These are phyloP conservation scores for Pleurotus citrinopileatus DNA, from an alignment of 768 basidiomycete species.

Conservation along the genomic window DNA sequence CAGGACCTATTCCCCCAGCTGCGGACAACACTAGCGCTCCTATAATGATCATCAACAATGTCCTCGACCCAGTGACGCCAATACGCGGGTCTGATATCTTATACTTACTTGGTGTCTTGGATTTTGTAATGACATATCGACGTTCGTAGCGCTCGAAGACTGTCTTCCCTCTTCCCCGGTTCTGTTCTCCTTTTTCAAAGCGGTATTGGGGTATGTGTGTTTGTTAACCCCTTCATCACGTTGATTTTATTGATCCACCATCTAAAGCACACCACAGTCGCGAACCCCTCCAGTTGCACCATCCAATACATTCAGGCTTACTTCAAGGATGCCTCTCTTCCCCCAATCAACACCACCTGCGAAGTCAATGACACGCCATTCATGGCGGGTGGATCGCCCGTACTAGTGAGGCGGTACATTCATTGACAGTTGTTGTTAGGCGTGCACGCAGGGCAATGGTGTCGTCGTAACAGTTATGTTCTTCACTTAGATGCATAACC, in stretches of 20 bases:
- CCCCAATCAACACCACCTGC: constrained; percentile 13
- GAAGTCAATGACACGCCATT: not conserved
- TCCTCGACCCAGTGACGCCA: constrained; percentile 20
- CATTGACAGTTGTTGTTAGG: too few species aligned
- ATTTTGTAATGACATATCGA: not conserved
- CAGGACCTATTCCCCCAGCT: constrained; percentile 20
- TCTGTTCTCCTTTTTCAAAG: constrained; percentile 41
- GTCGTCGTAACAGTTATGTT: too few species aligned
- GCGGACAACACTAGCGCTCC: constrained; percentile 35
- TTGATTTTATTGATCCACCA: constrained; percentile 2
- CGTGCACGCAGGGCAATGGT: too few species aligned
- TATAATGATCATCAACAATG: constrained; percentile 38
- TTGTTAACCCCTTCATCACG: constrained; percentile 7
- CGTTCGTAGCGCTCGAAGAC: constrained; percentile 33
- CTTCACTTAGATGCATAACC: too few species aligned
- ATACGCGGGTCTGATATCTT: not conserved
- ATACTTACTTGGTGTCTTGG: not conserved
- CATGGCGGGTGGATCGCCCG: not conserved
- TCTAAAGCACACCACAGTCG: not conserved
- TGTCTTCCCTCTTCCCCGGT: constrained; percentile 29
- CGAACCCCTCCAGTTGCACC: constrained; percentile 20
- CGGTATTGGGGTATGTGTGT: constrained; percentile 31
- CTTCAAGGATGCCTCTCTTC: constrained; percentile 37
- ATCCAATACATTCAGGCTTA: constrained; percentile 31
- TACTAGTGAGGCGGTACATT: too few species aligned